These are phyloP conservation scores for Maudiozyma bulderi DNA, from an alignment of 805 yeast species.

Conservation along the genomic window DNA sequence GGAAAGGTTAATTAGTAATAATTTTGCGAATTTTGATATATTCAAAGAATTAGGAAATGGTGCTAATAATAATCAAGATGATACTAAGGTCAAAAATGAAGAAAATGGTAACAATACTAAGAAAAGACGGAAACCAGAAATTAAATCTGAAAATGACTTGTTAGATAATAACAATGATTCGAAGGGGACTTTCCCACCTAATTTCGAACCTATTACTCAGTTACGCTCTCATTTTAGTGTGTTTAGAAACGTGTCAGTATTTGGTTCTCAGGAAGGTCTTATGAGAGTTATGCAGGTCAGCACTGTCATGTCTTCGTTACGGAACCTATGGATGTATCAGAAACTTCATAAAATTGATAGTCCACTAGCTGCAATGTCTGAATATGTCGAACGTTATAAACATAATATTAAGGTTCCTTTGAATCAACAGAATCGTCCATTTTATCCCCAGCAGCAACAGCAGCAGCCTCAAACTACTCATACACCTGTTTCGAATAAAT, in stretches of 20 bases:
- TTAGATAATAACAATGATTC: background rate
- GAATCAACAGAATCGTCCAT: background rate
- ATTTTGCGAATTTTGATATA: slow-evolving; percentile 13
- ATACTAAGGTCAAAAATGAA: background rate
- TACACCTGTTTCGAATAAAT: background rate
- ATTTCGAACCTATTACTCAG: slow-evolving; percentile 17
- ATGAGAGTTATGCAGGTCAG: slow-evolving; percentile 68
- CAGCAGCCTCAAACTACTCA: background rate
- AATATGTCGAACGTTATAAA: slow-evolving; percentile 19
- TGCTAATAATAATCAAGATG: background rate
- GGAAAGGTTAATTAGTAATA: slow-evolving; percentile 32
- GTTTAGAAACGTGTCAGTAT: slow-evolving; percentile 39
- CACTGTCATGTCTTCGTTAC: slow-evolving; percentile 67
- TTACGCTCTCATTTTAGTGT: slow-evolving; percentile 35
- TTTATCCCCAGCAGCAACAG: background rate
- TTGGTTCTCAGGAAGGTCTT: slow-evolving; percentile 57
- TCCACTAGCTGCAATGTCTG: slow-evolving; percentile 47
- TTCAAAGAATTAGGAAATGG: slow-evolving; percentile 9
- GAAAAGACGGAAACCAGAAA: background rate
- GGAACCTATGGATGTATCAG: slow-evolving; percentile 54
- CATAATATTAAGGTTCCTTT: background rate
- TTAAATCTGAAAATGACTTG: background rate
- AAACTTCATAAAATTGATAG: slow-evolving; percentile 38
- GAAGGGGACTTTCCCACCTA: slow-evolving; percentile 1
- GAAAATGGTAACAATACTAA: background rate